Conservation (phyloP, 2,329 filamentous ascomycete genomes). For the Zalaria obscura region DNA sequence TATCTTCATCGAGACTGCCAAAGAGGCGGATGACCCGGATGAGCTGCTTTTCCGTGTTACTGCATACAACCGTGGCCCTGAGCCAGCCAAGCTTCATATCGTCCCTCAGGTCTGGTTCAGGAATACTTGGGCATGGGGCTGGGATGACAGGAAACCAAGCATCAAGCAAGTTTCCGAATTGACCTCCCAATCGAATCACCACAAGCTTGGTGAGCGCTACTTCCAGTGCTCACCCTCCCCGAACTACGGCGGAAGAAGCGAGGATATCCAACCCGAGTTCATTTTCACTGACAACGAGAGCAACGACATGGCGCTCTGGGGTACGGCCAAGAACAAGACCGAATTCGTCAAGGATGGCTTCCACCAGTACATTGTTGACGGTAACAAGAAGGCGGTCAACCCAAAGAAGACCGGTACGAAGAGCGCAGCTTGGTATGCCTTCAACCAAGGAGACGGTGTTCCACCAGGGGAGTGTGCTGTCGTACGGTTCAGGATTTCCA, state of each 20-base stretch:
- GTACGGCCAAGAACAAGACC: conserved; percentile 55
- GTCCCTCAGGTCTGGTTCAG: conserved; percentile 93
- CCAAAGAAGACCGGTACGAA: conserved; percentile 73
- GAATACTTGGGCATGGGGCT: conserved; percentile 94
- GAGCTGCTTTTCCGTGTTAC: conserved; percentile 89
- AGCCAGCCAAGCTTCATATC: conserved; percentile 83
- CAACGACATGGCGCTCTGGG: conserved; percentile 67
- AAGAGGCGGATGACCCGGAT: conserved; percentile 82
- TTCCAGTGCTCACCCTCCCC: conserved; percentile 81
- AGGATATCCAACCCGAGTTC: conserved; percentile 73
- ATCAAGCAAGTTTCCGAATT: conserved; percentile 53
- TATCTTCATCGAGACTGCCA: conserved; percentile 91
- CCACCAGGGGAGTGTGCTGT: conserved; percentile 86
- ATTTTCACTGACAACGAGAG: conserved; percentile 95
- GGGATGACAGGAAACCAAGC: conserved; percentile 72
- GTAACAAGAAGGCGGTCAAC: conserved; percentile 69
- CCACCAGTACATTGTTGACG: conserved; percentile 72
- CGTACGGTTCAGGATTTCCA: conserved; percentile 79
- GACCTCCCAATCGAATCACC: conserved; percentile 62
- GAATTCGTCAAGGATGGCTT: conserved; percentile 93
- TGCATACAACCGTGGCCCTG: conserved; percentile 87
- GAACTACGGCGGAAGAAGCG: conserved; percentile 60
- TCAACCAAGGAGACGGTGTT: conserved; percentile 80
- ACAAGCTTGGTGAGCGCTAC: conserved; percentile 68
- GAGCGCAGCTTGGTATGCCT: conserved; percentile 79